These are phyloP conservation scores for Neopestalotiopsis sp. DNA, from an alignment of 2,329 filamentous ascomycete species.

Conservation along the genomic window DNA sequence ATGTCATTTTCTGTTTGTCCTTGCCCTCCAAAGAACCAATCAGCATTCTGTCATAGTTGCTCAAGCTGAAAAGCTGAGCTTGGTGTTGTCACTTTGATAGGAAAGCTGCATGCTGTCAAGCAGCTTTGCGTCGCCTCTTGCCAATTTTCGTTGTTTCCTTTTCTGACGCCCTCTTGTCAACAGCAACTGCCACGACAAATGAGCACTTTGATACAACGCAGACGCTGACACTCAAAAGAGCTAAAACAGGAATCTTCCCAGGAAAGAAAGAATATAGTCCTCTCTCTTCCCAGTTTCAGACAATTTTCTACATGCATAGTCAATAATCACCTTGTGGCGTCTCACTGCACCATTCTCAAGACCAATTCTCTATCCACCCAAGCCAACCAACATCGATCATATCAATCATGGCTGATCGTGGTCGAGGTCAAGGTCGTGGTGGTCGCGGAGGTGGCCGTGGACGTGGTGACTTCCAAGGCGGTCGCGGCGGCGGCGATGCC, in stretches of 20 bases:
- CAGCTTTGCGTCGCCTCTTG: not conserved
- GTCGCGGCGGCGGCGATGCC: constrained; percentile 10
- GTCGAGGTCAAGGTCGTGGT: constrained; percentile 13
- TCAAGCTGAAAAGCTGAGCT: not conserved
- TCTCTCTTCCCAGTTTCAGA: not conserved
- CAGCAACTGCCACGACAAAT: too few relatives aligned
- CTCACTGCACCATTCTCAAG: not conserved
- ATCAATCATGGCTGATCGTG: constrained; percentile 11
- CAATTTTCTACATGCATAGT: not conserved
- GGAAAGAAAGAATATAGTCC: not conserved
- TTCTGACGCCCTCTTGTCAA: not conserved
- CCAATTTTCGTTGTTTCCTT: not conserved
- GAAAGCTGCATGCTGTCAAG: not conserved
- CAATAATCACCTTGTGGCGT: not conserved
- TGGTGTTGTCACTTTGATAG: not conserved
- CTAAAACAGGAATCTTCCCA: too few relatives aligned
- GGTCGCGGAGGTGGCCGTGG: constrained; percentile 15
- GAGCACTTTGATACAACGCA: too few relatives aligned
- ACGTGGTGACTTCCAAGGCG: constrained; percentile 9
- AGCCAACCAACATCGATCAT: not conserved
- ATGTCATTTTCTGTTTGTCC: not conserved
- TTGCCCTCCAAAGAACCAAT: not conserved
- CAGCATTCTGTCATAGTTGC: not conserved
- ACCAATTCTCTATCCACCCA: not conserved
- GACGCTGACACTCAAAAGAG: too few relatives aligned